Percentiles rank a stretch among this genome's conserved stretches.
These are phyloP conservation scores for Leishmania braziliensis DNA, from an alignment of 208 protist species.

Conservation along the genomic window DNA sequence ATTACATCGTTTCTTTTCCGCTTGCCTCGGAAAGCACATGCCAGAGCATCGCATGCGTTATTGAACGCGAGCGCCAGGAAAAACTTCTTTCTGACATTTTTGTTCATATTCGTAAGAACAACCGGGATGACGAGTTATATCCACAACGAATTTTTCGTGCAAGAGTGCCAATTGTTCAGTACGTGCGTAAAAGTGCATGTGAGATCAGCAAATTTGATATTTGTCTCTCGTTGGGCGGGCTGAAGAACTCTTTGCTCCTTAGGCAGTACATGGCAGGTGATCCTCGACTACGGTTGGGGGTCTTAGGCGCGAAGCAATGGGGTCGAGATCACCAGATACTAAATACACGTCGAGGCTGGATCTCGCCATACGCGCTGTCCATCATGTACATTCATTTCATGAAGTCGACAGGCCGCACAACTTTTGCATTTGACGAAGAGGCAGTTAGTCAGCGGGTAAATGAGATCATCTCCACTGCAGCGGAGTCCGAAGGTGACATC, in stretches of 20 bases:
- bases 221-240: slow-evolving; percentile 68
- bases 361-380: slow-evolving; percentile 83
- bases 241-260: slow-evolving; percentile 73
- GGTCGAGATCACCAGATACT: slow-evolving; percentile 64
- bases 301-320: slow-evolving; percentile 71
- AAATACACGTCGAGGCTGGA: slow-evolving; percentile 74
- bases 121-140: slow-evolving; percentile 22
- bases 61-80: slow-evolving; percentile 51
- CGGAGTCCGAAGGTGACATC: not conserved
- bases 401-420: slow-evolving; percentile 38
- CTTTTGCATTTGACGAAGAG: slow-evolving; percentile 37
- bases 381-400: slow-evolving; percentile 86
- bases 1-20: slow-evolving; percentile 71
- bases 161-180: slow-evolving; percentile 70
- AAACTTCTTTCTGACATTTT: slow-evolving; percentile 50
- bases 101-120: slow-evolving; percentile 35
- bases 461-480: slow-evolving; percentile 18
- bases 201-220: slow-evolving; percentile 65
- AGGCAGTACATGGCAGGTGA: slow-evolving; percentile 66
- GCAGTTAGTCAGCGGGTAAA: slow-evolving; percentile 26
- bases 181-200: slow-evolving; percentile 16
- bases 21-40: no score
- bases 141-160: slow-evolving; percentile 78
- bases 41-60: not conserved
- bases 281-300: slow-evolving; percentile 55